Base-by-base conservation (phyloP, 2,329 filamentous ascomycete genomes). In the Nannizziopsis arthrosporioides region DNA sequence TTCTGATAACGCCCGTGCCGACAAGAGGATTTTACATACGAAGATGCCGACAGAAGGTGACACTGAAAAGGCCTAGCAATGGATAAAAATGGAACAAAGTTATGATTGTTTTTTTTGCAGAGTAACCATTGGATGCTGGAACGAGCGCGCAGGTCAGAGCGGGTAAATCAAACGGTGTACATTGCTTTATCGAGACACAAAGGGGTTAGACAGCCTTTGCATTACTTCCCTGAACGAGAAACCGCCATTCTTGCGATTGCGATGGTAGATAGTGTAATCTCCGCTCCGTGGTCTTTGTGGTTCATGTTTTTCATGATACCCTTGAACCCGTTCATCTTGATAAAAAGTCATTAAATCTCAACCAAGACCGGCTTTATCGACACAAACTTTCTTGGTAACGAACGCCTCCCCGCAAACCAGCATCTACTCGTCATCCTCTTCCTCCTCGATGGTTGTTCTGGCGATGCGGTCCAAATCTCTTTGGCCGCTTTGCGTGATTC, bases 401-500 rank as follows among this genome's bases (percentile, higher is more conserved):
- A 47, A 27, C 31, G 36, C 31, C 37, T 15, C 15, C 37, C 22
- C 36, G 41, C 38, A 3, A 18, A 31, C 17, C 32, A 38, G 17
- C 35, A 47, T 53, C 44, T 53, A 53, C 45, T 55, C 50, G 27
- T 68, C 66, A 58, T 68, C 64, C 60, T 68, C 65, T 58, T 68
- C 65, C 61, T 68, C 67, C 51, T 69, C 65, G 56, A 70, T 61
- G 56, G 66, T 85, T 66, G 84, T 88, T 76, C 85, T 82, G 67
- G 85, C 85, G 63, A 90, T 89, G 72, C 79, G 90, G 79, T 96
- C 92, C 80, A 98, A 80, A 84, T 98, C 92, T 79, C 92, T 86
- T 82, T 95, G 89, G 69, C 92, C 92, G 67, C 82, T 81, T 80
- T 96, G 88, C 65, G 92, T 96, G 76, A 98, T 96, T 72, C 92